Percentiles rank a stretch among this genome's conserved stretches.
phyloP scores from a whole-genome alignment of 495 filamentous ascomycete genomes.

The Daldinia grandis region DNA sequence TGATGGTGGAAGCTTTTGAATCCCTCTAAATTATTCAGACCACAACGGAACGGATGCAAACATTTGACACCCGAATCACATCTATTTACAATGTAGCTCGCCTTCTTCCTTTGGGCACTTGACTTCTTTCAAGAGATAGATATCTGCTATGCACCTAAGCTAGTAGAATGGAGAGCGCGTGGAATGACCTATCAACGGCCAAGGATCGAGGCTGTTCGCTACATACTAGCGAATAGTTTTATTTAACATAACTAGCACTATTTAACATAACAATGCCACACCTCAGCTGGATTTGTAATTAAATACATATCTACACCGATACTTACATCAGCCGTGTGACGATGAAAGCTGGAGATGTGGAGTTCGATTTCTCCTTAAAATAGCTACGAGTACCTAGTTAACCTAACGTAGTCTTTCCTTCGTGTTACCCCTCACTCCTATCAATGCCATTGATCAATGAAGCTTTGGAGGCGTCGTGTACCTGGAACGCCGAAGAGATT shows the following conservation, averaged over 20 bases:
- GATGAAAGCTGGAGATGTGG: conserved; percentile 36
- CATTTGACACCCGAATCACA: conserved; percentile 35
- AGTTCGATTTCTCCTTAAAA: conserved; percentile 34
- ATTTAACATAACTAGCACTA: no score
- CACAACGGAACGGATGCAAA: conserved; percentile 35
- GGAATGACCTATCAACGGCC: conserved; percentile 17
- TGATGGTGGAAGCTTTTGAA: conserved; percentile 17
- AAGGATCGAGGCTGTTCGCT: conserved; percentile 4
- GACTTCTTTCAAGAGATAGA: conserved; percentile 13
- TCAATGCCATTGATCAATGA: conserved; percentile 27
- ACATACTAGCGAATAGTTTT: conserved; percentile 17
- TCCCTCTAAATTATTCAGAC: conserved; percentile 1
- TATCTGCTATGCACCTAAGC: not conserved
- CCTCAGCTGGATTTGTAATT: not conserved
- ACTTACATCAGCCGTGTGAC: conserved; percentile 20
- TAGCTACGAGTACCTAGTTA: conserved; percentile 32
- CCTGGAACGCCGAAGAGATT: conserved; percentile 15
- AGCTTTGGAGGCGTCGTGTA: conserved; percentile 6
- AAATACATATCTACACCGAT: not conserved
- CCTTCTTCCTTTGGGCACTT: conserved; percentile 19
- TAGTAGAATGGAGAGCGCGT: not conserved
- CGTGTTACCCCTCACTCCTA: conserved; percentile 22
- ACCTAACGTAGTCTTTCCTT: no score
- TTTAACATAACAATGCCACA: not conserved
- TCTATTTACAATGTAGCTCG: conserved; percentile 30